Percentiles rank a stretch among this genome's conserved stretches.
Evolutionary conservation across 768 basidiomycete species (phyloP).

Genomic region (Agaricus sinodeliciosus): DNA sequence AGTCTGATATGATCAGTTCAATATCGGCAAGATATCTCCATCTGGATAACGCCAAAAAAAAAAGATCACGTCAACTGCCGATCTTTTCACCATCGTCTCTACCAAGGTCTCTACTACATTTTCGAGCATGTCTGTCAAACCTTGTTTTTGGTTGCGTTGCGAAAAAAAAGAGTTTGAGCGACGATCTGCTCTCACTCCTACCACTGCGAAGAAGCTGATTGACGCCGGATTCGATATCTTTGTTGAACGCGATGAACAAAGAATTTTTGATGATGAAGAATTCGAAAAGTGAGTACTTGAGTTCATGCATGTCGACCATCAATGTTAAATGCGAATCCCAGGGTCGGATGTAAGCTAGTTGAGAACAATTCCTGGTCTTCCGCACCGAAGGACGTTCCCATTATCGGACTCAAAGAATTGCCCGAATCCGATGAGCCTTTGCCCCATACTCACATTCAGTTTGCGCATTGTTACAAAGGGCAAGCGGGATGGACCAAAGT

Average conservation of each 20-base stretch:
- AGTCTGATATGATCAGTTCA: background rate
- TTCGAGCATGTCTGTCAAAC: conserved; percentile 26
- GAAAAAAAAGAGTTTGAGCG: conserved; percentile 95
- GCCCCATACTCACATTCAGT: conserved; percentile 94
- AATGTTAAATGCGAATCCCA: conserved; percentile 30
- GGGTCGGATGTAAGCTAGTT: conserved; percentile 86
- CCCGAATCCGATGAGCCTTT: conserved; percentile 75
- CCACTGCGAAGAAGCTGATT: conserved; percentile 82
- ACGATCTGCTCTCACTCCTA: conserved; percentile 89
- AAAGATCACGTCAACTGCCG: background rate
- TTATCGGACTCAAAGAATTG: conserved; percentile 97
- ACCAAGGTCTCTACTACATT: background rate
- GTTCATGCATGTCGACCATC: conserved; percentile 5
- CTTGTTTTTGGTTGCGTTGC: conserved; percentile 86
- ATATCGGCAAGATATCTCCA: background rate
- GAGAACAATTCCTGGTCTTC: conserved; percentile 84
- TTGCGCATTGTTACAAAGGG: conserved; percentile 95
- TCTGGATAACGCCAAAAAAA: background rate
- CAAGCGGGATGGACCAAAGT: conserved; percentile 91
- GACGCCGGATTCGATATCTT: conserved; percentile 84
- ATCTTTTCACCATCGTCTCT: background rate
- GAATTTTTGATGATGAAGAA: conserved; percentile 91
- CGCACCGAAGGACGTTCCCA: conserved; percentile 68
- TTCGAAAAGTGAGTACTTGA: conserved; percentile 72
- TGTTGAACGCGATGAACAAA: conserved; percentile 89